Evolutionary conservation across 1,139 yeast genomes (phyloP), one percentile per base, ranked within the genome.

Genomic region (Yamadazyma kanchanaburiensis): DNA sequence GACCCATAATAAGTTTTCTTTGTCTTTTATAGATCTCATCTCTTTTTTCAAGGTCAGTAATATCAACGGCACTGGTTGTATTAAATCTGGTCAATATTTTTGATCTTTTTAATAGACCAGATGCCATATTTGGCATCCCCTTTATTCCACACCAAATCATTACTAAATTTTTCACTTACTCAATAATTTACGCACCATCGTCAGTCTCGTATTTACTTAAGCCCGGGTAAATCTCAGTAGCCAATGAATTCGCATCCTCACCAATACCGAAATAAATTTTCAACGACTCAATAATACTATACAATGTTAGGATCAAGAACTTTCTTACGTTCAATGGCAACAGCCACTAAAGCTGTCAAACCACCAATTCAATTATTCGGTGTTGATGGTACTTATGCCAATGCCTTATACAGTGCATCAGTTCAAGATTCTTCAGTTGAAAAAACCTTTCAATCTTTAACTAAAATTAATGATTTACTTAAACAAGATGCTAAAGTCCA

Each of bases 331-430:
- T 65, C 82, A 39, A 62, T 86, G 70, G 84, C 87, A 46, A 65
- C 85, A 37, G 74, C 84, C 46, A 58, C 76, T 49, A 70, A 72
- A 53, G 50, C 71, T 37, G 73, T 75, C 52, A 80, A 80, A 62
- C 94, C 95, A 39, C 97, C 97, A 37, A 83, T 89, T 44, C 96
- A 88, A 74, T 77, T 91, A 60, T 89, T 77, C 55, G 98, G 98
- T 44, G 69, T 91, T 46, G 96, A 89, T 49, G 98, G 97, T 57
- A 88, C 97, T 42, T 91, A 91, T 60, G 98, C 98, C 51, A 76
- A 87, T 40, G 96, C 99, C 29, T 75, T 91, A 50, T 91, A 82
- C 77, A 72, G 89, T 36, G 97, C 98, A 21, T 84, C 97, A 35
- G 82, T 81, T 46, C 85, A 85, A 73, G 80, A 80, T 49, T 76